phyloP scores from a whole-genome alignment of 139 green algal genomes.

The Spirogloea muscicola region DNA sequence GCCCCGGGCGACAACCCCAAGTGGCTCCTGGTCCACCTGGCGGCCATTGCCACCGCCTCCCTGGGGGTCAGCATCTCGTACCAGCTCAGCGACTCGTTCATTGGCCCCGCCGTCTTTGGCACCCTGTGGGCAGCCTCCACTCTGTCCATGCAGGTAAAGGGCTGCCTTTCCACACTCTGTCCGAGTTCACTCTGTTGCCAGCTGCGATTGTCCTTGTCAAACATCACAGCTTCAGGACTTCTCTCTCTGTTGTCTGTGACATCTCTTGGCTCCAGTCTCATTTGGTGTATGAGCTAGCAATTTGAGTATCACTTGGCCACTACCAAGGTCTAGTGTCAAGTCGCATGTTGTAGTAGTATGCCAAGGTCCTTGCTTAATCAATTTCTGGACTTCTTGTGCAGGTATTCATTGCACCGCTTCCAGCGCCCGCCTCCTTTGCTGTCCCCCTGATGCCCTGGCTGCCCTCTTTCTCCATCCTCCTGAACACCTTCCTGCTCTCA shows the following conservation, averaged over 20 bases:
- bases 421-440: too few relatives aligned
- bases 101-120: slow-evolving; percentile 18
- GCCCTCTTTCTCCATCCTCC: slow-evolving; percentile 61
- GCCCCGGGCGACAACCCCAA: not conserved
- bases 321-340: not conserved
- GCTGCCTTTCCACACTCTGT: slow-evolving; percentile 31
- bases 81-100: slow-evolving; percentile 13
- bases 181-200: too few relatives aligned
- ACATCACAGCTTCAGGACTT: too few relatives aligned
- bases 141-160: slow-evolving; percentile 12
- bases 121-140: slow-evolving; percentile 22
- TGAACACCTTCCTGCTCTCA: slow-evolving; percentile 69
- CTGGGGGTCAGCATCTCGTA: slow-evolving; percentile 9
- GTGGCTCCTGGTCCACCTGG: slow-evolving; percentile 2
- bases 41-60: not conserved
- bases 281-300: too few relatives aligned
- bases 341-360: too few relatives aligned
- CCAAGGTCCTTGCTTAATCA: too few relatives aligned
- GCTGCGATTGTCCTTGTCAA: too few relatives aligned
- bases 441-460: slow-evolving; percentile 62
- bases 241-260: too few relatives aligned
- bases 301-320: not conserved
- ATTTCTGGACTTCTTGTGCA: too few relatives aligned
- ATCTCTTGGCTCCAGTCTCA: too few relatives aligned
- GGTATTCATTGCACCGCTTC: too few relatives aligned